Percentiles rank a stretch among this genome's conserved stretches.
Evolutionary conservation across 2,329 filamentous ascomycete species (phyloP).

Genomic region (Mycocentrospora acerina): DNA sequence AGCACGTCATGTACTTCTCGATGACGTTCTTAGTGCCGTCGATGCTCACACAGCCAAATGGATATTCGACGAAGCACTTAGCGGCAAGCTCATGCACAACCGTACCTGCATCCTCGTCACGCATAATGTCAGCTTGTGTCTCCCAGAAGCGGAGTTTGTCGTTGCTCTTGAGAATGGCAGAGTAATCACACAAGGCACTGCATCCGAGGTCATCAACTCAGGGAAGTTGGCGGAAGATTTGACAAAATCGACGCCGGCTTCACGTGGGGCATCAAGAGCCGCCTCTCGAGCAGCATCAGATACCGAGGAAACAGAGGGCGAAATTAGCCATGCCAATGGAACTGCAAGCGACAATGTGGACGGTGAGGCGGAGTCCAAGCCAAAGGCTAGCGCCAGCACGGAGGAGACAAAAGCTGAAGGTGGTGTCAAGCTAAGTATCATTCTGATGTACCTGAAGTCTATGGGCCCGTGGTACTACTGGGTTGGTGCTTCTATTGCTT

Average conservation of each 20-base stretch:
- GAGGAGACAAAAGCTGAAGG: constrained; percentile 78
- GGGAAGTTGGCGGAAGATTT: constrained; percentile 87
- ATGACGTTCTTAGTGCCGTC: constrained; percentile 94
- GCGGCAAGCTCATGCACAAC: constrained; percentile 81
- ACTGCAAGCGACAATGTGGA: constrained; percentile 50
- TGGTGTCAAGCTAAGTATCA: constrained; percentile 83
- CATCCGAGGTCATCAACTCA: constrained; percentile 77
- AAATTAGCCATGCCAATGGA: constrained; percentile 50
- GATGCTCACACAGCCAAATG: constrained; percentile 97
- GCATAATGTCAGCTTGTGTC: constrained; percentile 88
- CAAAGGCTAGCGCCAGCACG: constrained; percentile 51
- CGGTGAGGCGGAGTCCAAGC: constrained; percentile 43
- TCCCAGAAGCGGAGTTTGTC: constrained; percentile 76
- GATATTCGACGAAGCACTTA: constrained; percentile 93
- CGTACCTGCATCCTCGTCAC: constrained; percentile 95
- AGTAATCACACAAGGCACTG: constrained; percentile 72
- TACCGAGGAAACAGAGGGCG: constrained; percentile 51
- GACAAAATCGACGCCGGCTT: constrained; percentile 70
- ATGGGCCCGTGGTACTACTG: constrained; percentile 99
- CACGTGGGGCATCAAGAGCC: constrained; percentile 68
- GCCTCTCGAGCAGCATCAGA: constrained; percentile 79
- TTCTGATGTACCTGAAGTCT: constrained; percentile 78
- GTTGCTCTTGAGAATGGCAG: constrained; percentile 87
- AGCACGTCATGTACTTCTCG: constrained; percentile 84
- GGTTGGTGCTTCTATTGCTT: constrained; percentile 72